phyloP scores from a whole-genome alignment of 2,329 filamentous ascomycete genomes.

The Camillea tinctor region DNA sequence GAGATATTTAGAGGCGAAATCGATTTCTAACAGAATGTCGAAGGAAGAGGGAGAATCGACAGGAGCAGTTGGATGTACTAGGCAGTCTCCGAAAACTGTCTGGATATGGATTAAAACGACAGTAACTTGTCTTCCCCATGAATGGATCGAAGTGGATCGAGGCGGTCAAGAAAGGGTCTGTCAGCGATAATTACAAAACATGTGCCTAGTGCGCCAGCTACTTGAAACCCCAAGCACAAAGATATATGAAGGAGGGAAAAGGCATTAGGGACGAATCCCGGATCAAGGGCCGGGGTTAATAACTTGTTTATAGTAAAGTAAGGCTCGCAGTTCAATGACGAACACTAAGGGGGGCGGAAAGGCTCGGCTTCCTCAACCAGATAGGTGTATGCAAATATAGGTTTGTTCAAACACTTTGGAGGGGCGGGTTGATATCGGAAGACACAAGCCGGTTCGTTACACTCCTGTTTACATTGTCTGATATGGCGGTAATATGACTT shows the following conservation, averaged over 20 bases:
- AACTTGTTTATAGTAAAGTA: not conserved
- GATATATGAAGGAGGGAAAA: not conserved
- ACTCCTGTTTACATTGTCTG: not conserved
- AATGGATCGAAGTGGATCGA: not conserved
- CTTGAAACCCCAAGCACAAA: not conserved
- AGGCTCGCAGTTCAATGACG: not conserved
- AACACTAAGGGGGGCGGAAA: not conserved
- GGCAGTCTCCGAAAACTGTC: not conserved
- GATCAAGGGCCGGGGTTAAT: no score
- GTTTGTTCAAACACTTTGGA: not conserved
- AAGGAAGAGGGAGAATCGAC: not conserved
- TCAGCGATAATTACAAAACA: conserved; percentile 2
- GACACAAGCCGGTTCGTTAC: not conserved
- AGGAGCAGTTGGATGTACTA: not conserved
- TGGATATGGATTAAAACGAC: not conserved
- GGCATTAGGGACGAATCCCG: no score
- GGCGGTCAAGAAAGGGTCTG: conserved; percentile 1
- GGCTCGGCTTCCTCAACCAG: not conserved
- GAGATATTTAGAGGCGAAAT: conserved; percentile 86
- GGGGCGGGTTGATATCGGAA: not conserved
- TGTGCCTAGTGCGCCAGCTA: not conserved
- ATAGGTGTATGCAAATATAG: not conserved
- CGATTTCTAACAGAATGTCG: conserved; percentile 60
- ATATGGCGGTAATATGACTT: not conserved
- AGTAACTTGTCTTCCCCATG: not conserved